These are phyloP conservation scores for Jamesozyma piceae DNA, from an alignment of 805 yeast species.

Conservation along the genomic window DNA sequence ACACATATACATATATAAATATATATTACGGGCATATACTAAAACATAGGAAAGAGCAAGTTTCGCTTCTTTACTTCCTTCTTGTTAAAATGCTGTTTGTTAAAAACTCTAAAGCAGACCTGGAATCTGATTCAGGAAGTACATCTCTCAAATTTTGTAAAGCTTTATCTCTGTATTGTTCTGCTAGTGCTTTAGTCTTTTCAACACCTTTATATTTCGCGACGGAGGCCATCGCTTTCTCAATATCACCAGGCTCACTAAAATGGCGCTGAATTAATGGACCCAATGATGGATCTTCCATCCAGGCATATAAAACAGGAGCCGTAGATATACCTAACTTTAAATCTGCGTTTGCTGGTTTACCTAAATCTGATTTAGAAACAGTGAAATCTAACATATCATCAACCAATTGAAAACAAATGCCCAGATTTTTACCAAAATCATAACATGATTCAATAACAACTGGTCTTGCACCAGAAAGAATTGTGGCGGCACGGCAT, in stretches of 20 bases:
- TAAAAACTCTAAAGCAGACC: slow-evolving; percentile 76
- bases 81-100: slow-evolving; percentile 80
- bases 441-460: slow-evolving; percentile 81
- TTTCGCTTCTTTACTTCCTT: slow-evolving; percentile 39
- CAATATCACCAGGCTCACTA: slow-evolving; percentile 71
- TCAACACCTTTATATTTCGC: slow-evolving; percentile 61
- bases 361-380: slow-evolving; percentile 77
- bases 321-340: slow-evolving; percentile 94
- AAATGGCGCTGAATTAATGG: slow-evolving; percentile 78
- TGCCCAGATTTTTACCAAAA: slow-evolving; percentile 86
- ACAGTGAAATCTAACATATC: slow-evolving; percentile 92
- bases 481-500: slow-evolving; percentile 84
- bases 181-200: slow-evolving; percentile 68
- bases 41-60: not conserved
- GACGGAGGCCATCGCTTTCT: slow-evolving; percentile 69
- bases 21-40: not conserved
- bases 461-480: slow-evolving; percentile 70
- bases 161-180: slow-evolving; percentile 68
- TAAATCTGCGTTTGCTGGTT: slow-evolving; percentile 93
- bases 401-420: slow-evolving; percentile 93
- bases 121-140: slow-evolving; percentile 81
- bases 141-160: slow-evolving; percentile 51
- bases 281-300: slow-evolving; percentile 74
- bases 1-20: not conserved
- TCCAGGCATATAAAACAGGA: slow-evolving; percentile 93